Evolutionary conservation across 2,329 filamentous ascomycete genomes (phyloP), one percentile per base, ranked within the genome.

Genomic region (Didymella segeticola): DNA sequence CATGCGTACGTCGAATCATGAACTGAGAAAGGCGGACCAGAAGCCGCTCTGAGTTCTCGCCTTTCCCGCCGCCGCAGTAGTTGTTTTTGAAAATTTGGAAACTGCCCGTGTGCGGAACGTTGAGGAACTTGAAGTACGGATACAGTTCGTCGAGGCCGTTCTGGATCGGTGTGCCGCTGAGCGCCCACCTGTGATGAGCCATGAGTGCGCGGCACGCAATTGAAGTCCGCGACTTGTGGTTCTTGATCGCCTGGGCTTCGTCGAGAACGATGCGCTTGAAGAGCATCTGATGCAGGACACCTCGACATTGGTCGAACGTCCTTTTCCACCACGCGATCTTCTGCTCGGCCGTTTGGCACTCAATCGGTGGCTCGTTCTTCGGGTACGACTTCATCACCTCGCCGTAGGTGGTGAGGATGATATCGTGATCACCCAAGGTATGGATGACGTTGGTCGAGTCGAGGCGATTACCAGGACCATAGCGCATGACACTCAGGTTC

Each of bases 181-280:
- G 58, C 1, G 76, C 74, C 78, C 78, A 80, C 20, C 69, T 67
- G 53, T 78, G 71, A 0, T 66, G 43, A 0, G 74, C 72, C 42
- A 70, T 70, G 2, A 81, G 56, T 1, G 68, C 74, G 2, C 77
- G 75, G 54, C 78, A 82, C 3, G 80, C 80, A 29, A 80, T 65
- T 1, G 76, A 78, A 0, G 78, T 82, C 4, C 70, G 67, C 1
- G 66, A 61, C 0, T 50, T 50, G 5, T 77, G 69, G 25, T 84
- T 86, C 56, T 85, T 86, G 55, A 87, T 84, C 0, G 61, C 61
- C 43, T 86, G 83, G 0, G 79, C 83, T 60, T 87, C 84, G 38
- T 87, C 84, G 0, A 86, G 70, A 1, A 86, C 77, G 3, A 87
- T 55, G 1, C 85, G 72, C 33, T 82, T 78, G 73, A 71, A 75